These are phyloP conservation scores for Datisca glomerata DNA, from an alignment of 306 rosid genomes.

Conservation along the genomic window DNA sequence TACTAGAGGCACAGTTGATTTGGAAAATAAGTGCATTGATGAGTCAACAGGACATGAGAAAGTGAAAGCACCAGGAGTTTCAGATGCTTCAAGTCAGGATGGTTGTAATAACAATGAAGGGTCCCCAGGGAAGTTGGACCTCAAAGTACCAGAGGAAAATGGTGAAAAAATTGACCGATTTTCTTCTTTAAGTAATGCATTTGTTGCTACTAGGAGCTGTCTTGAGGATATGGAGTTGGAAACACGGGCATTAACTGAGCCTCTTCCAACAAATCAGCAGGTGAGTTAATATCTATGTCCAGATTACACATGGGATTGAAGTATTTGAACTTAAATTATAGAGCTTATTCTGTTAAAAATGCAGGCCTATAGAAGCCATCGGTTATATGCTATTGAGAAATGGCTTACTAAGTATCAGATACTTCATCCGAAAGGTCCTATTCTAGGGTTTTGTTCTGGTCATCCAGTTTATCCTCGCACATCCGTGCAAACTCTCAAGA, in stretches of 20 bases:
- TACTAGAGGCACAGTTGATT: slow-evolving; percentile 26
- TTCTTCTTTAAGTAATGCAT: slow-evolving; percentile 22
- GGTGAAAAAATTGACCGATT: slow-evolving; percentile 16
- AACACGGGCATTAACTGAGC: slow-evolving; percentile 95
- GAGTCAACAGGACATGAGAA: slow-evolving; percentile 8
- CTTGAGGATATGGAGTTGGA: slow-evolving; percentile 93
- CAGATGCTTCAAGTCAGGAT: slow-evolving; percentile 11
- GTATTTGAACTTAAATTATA: slow-evolving; percentile 3
- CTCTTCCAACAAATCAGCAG: slow-evolving; percentile 97
- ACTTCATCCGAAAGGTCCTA: slow-evolving; percentile 85
- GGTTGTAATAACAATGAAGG: slow-evolving; percentile 7
- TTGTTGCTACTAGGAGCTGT: slow-evolving; percentile 41
- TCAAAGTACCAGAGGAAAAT: slow-evolving; percentile 10
- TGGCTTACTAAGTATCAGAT: slow-evolving; percentile 84
- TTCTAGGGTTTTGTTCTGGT: slow-evolving; percentile 84
- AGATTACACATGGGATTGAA: slow-evolving; percentile 10
- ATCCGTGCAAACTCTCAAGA: slow-evolving; percentile 73
- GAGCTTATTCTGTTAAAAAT: slow-evolving; percentile 14
- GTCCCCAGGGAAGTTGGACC: slow-evolving; percentile 10
- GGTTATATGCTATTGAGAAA: slow-evolving; percentile 70
- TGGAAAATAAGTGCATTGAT: slow-evolving; percentile 15
- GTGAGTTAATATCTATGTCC: slow-evolving; percentile 24
- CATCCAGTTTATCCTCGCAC: slow-evolving; percentile 75
- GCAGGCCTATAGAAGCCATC: slow-evolving; percentile 86
- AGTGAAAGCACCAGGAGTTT: slow-evolving; percentile 3